Evolutionary conservation across 805 yeast species (phyloP).

Genomic region (Suhomyces pyralidae): DNA sequence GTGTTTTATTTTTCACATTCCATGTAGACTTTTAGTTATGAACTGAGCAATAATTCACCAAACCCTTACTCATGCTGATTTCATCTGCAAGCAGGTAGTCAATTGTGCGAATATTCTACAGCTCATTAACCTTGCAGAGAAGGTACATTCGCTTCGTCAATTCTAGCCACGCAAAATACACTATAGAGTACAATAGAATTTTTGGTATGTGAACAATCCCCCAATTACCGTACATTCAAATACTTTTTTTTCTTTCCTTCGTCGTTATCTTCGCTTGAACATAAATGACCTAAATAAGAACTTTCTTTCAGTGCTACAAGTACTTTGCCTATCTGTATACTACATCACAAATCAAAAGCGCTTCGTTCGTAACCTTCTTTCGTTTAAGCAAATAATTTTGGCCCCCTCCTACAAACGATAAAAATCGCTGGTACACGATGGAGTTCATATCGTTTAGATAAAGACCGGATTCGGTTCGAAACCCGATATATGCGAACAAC

Average conservation of each 20-base stretch:
- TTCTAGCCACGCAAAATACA: not conserved
- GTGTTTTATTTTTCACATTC: not conserved
- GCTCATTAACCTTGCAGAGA: not conserved
- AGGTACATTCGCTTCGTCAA: not conserved
- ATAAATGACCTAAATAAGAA: not conserved
- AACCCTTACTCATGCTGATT: not conserved
- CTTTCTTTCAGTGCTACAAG: not conserved
- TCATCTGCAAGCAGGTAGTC: not conserved
- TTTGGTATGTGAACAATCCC: not conserved
- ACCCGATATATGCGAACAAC: not conserved
- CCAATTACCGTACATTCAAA: not conserved
- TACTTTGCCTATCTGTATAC: not conserved
- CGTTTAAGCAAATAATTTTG: not conserved
- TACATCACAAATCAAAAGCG: not conserved
- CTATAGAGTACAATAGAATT: not conserved
- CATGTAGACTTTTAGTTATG: not conserved
- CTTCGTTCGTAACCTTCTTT: not conserved
- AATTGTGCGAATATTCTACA: not conserved
- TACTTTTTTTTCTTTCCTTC: not conserved
- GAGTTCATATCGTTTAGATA: not conserved
- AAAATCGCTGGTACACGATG: not conserved
- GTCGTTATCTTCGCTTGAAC: not conserved
- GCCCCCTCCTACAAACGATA: not conserved
- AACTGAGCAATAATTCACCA: not conserved
- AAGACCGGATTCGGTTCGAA: not conserved